Evolutionary conservation across 495 filamentous ascomycete species (phyloP).

Genomic region (Aspergillus coremiiformis): DNA sequence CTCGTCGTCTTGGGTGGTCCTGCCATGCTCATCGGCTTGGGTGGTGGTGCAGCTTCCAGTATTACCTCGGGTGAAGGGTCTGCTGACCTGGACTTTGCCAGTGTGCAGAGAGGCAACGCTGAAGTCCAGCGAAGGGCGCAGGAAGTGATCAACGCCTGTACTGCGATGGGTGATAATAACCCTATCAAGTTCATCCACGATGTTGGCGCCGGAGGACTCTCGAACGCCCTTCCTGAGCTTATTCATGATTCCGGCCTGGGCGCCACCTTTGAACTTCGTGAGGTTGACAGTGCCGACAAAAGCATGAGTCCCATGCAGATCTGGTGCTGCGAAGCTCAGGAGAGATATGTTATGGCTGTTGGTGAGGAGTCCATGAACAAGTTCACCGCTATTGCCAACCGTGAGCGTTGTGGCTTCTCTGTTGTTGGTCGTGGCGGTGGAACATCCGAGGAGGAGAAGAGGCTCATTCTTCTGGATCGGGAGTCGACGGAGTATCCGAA

Average conservation of each 20-base stretch:
- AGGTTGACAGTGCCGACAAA: constrained; percentile 80
- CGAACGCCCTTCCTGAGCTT: constrained; percentile 86
- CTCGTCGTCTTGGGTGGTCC: constrained; percentile 91
- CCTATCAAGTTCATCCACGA: constrained; percentile 97
- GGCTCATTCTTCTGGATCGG: constrained; percentile 72
- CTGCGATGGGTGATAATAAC: constrained; percentile 70
- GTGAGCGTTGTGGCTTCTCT: constrained; percentile 91
- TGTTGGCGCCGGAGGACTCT: constrained; percentile 89
- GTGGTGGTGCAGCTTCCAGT: constrained; percentile 90
- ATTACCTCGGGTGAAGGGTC: constrained; percentile 81
- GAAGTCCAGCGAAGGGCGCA: constrained; percentile 93
- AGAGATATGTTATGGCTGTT: constrained; percentile 85
- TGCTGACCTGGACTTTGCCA: constrained; percentile 88
- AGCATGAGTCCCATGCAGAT: constrained; percentile 94
- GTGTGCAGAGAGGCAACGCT: constrained; percentile 86
- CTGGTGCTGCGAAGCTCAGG: constrained; percentile 96
- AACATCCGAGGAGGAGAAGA: constrained; percentile 52
- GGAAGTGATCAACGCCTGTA: constrained; percentile 92
- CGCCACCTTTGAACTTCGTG: constrained; percentile 82
- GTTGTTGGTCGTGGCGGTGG: constrained; percentile 76
- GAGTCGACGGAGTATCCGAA: constrained; percentile 68
- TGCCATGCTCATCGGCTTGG: constrained; percentile 94
- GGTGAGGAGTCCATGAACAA: constrained; percentile 69
- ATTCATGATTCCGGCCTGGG: constrained; percentile 87
- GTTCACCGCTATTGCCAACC: constrained; percentile 73